Percentiles rank a stretch among this genome's conserved stretches.
Evolutionary conservation across 345 rosid genomes (phyloP).

Genomic region (Limnanthes douglasii): DNA sequence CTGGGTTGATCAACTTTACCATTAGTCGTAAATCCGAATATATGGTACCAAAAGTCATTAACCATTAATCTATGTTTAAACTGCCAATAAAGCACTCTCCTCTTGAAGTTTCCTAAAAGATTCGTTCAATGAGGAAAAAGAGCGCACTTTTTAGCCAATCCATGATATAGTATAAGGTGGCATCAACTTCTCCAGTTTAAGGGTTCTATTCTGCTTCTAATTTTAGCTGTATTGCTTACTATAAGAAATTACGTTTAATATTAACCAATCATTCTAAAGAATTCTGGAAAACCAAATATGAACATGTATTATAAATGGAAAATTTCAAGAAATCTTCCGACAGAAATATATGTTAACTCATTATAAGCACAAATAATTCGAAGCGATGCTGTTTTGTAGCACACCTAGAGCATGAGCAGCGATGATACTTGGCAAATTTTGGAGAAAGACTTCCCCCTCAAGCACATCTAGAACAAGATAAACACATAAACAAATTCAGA

Average conservation of each 20-base stretch:
- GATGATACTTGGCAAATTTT: constrained; percentile 85
- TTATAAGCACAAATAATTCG: neutral
- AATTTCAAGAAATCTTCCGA: neutral
- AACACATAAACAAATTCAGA: constrained; percentile 5
- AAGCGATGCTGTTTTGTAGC: neutral
- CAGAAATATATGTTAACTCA: neutral
- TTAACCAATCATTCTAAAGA: no score
- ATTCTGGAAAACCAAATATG: neutral
- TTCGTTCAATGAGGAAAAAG: no score
- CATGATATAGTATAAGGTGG: neutral
- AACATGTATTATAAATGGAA: neutral
- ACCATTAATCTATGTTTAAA: no score
- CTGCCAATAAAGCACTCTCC: no score
- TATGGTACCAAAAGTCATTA: no score
- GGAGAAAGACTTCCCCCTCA: constrained; percentile 94
- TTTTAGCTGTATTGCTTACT: neutral
- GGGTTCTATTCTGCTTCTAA: neutral
- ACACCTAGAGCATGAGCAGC: constrained; percentile 88
- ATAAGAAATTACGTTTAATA: no score
- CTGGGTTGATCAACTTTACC: no score
- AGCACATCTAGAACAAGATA: constrained; percentile 57
- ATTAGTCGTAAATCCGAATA: no score
- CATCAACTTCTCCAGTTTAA: neutral
- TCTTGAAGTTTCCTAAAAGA: no score
- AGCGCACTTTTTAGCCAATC: neutral